Conservation (phyloP, 2,329 filamentous ascomycete genomes). For the Meredithiella fracta region DNA sequence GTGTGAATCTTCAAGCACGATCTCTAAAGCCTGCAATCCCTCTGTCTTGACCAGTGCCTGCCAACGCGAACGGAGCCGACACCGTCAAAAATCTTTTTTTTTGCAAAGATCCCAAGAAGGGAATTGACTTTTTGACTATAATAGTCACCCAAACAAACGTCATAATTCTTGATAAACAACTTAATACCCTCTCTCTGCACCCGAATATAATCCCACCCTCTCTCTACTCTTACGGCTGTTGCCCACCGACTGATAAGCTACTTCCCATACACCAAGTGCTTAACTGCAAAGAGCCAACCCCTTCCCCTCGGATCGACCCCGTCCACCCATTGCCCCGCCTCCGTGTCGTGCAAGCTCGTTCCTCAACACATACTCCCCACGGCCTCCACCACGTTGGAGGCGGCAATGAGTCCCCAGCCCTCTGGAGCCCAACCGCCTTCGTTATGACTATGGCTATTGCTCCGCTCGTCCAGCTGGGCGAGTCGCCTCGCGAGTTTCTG, state of each 20-base stretch:
- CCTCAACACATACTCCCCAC: background rate
- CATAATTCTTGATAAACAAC: no score
- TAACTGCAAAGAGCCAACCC: background rate
- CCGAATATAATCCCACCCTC: no score
- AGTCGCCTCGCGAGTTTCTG: constrained; percentile 11
- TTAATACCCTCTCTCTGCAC: no score
- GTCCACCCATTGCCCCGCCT: background rate
- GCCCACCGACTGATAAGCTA: no score
- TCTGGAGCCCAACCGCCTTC: background rate
- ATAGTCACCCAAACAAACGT: no score
- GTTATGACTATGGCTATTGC: constrained; percentile 10
- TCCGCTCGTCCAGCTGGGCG: constrained; percentile 11
- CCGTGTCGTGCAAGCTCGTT: background rate
- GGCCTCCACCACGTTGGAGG: constrained; percentile 1
- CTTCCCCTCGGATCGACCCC: background rate
- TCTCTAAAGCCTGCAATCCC: no score
- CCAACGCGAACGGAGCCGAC: background rate
- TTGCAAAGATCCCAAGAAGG: background rate
- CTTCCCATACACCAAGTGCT: no score
- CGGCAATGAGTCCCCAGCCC: background rate
- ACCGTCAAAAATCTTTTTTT: background rate
- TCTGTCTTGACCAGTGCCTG: no score
- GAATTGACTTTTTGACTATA: no score
- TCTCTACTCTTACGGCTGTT: no score
- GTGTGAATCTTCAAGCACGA: no score